Evolutionary conservation across 1,284 basidiomycete species (phyloP), one percentile per base, ranked within the genome.

Genomic region (Papiliotrema laurentii): DNA sequence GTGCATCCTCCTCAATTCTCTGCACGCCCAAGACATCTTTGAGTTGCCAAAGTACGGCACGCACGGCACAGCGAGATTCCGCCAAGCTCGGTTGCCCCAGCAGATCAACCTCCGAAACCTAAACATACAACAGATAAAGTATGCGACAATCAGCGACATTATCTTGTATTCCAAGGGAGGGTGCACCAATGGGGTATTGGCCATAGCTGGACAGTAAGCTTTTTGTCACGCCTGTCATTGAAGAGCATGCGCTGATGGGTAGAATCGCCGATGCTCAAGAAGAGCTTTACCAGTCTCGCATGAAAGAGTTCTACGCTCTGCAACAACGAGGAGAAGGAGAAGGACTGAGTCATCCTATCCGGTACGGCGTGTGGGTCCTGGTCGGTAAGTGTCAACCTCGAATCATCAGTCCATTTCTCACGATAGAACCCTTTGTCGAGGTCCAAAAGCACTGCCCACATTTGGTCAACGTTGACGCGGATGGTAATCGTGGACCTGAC

Each of bases 321-420:
- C 55, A 35, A 40, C 36, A 16, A 30, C 36, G 19, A 25, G 62
- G 35, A 41, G 45, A 55, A 14, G 68, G 64, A 1, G 67, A 72
- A 50, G 67, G 64, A 2, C 48, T 68, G 9, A 61, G 60, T 38
- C 56, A 65, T 11, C 79, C 84, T 4, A 69, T 89, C 36, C 68
- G 78, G 47, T 97, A 96, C 75, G 88, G 90, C 58, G 90, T 94
- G 47, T 94, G 86, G 69, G 80, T 94, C 14, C 79, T 96, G 16
- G 81, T 85, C 41, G 85, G 86, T 77, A 49, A 60, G 76, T 73
- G 16, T 69, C 18, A 18, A 72, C 27, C n/a, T 25, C 31, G 31
- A 14, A 18, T 9, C 19, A 22, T 36, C n/a, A n/a, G n/a, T n/a
- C n/a, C n/a, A n/a, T n/a, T n/a, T 4, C 1, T 34, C 10, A 19